These are phyloP conservation scores for Wilhelminamyces savonicus DNA, from an alignment of 805 yeast species.

Conservation along the genomic window DNA sequence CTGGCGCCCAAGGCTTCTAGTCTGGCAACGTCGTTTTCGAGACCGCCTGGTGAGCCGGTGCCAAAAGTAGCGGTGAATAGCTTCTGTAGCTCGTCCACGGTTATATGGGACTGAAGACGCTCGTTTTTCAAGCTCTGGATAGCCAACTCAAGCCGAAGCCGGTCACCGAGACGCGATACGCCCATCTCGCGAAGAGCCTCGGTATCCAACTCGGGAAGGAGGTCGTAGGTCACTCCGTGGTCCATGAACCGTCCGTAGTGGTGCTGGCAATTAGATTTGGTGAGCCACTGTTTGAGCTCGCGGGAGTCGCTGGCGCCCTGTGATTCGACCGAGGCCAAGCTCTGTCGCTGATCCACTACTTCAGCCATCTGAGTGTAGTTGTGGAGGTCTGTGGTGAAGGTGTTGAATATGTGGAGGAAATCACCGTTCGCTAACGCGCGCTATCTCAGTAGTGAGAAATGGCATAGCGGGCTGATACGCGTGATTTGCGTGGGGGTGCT, in stretches of 20 bases:
- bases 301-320: conserved; percentile 2
- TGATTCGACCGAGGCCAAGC: no score
- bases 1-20: not conserved
- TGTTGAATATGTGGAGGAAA: no score
- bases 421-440: no score
- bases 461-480: no score
- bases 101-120: conserved; percentile 12
- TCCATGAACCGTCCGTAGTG: conserved; percentile 30
- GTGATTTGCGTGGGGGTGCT: no score
- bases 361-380: no score
- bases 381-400: no score
- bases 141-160: conserved; percentile 61
- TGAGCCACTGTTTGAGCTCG: conserved; percentile 32
- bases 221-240: conserved; percentile 51
- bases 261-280: conserved; percentile 28
- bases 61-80: conserved; percentile 9
- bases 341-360: no score
- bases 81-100: conserved; percentile 20
- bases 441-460: no score
- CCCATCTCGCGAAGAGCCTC: conserved; percentile 68
- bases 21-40: not conserved
- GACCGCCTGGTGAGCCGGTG: no score
- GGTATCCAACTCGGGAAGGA: conserved; percentile 56
- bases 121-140: conserved; percentile 41
- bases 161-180: conserved; percentile 72